Conservation (phyloP, 2,329 filamentous ascomycete genomes). For the Ceratocystis eucalypticola region DNA sequence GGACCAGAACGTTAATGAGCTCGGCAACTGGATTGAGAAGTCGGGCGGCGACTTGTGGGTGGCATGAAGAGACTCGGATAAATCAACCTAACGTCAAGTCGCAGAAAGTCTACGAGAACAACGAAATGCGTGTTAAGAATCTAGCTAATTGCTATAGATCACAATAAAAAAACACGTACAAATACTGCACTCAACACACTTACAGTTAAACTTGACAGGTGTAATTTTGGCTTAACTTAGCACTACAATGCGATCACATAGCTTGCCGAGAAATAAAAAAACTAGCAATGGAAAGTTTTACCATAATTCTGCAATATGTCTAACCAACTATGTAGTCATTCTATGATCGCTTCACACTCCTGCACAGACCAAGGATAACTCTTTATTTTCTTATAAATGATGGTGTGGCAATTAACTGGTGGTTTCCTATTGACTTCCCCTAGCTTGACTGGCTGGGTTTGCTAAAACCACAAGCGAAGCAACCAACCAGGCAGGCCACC, state of each 20-base stretch:
- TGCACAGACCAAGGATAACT: too few species aligned
- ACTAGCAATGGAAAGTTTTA: too few species aligned
- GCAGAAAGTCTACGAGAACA: constrained; percentile 8
- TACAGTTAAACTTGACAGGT: not conserved
- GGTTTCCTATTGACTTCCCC: too few species aligned
- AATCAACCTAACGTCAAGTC: not conserved
- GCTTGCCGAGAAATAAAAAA: too few species aligned
- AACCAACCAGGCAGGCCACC: constrained; percentile 84
- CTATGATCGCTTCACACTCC: too few species aligned
- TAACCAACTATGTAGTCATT: too few species aligned
- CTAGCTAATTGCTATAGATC: not conserved
- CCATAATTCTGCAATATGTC: too few species aligned
- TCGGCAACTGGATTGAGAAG: constrained; percentile 93
- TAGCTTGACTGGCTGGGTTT: not conserved
- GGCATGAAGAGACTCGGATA: constrained; percentile 36
- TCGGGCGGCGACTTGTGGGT: constrained; percentile 95
- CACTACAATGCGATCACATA: too few species aligned
- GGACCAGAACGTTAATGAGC: constrained; percentile 88
- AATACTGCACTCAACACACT: not conserved
- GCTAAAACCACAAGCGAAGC: constrained; percentile 41
- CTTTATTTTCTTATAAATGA: too few species aligned
- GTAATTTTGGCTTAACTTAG: too few species aligned
- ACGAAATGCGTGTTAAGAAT: constrained; percentile 8
- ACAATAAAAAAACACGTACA: constrained; percentile 3
- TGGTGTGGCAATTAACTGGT: too few species aligned